phyloP scores from a whole-genome alignment of 1,284 basidiomycete genomes.

The Cryptococcus sp. region DNA sequence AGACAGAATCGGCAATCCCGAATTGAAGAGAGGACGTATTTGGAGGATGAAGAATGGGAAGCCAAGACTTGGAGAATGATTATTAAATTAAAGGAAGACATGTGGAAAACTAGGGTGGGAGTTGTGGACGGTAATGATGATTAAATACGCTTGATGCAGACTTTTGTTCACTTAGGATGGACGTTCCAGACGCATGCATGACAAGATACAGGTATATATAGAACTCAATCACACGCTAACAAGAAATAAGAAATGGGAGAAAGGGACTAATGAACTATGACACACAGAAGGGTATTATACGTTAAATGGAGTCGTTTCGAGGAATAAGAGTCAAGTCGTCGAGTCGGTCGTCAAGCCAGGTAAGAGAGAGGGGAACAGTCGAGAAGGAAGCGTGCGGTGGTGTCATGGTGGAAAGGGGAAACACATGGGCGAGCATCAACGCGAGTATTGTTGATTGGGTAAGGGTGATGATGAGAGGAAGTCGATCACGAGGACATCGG shows the following conservation, averaged over 20 bases:
- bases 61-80: conserved; percentile 83
- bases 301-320: background rate
- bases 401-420: too few species aligned
- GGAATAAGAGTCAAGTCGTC: background rate
- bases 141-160: background rate
- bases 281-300: background rate
- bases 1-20: conserved; percentile 3
- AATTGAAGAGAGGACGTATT: conserved; percentile 20
- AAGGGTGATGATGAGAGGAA: too few species aligned
- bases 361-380: too few species aligned
- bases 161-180: background rate
- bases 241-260: background rate
- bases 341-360: too few species aligned
- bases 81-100: conserved; percentile 72
- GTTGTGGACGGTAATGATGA: conserved; percentile 46
- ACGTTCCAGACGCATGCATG: background rate
- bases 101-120: conserved; percentile 83
- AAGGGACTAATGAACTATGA: too few species aligned
- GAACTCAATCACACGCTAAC: background rate
- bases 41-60: conserved; percentile 71
- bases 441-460: too few species aligned
- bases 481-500: too few species aligned
- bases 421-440: too few species aligned
- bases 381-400: too few species aligned
- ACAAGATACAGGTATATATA: background rate